Evolutionary conservation across 495 filamentous ascomycete species (phyloP), one percentile per base, ranked within the genome.

Genomic region (Endocarpon pusillum): DNA sequence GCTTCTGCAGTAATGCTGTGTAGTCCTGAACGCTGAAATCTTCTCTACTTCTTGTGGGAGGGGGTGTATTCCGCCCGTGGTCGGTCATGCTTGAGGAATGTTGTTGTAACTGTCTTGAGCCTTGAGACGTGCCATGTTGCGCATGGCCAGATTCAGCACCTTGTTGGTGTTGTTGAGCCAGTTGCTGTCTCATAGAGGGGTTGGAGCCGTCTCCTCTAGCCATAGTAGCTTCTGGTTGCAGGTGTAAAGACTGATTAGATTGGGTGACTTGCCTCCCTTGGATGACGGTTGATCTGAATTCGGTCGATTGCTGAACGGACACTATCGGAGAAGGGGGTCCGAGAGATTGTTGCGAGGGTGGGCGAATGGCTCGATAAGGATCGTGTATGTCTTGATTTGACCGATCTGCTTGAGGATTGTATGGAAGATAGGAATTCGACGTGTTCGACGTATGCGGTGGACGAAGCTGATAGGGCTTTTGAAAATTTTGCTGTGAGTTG

Each of bases 311-410:
- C 48, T 39, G 36, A 22, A 31, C 12, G 3, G 40, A 41, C 33
- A 28, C 42, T n/a, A 51, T 36, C 20, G 54, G 55, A 28, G 57
- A 59, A 29, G 44, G 53, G 21, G 53, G 51, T 32, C 52, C 55
- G 36, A 63, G 57, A 30, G 68, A 70, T 34, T 78, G 73, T 53
- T 66, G 67, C 46, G 74, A 78, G 38, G 73, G 53, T 49, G 76
- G 73, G 24, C 57, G 51, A 29, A 4, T 31, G 28, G 14, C 12
- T 14, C 19, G 28, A 31, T 31, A 14, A 15, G 28, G 12, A 17
- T 31, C 28, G 14, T 31, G 28, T 7, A 31, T 31, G 19, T 31
- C 19, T 5, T 15, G 28, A 14, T n/a, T 15, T 14, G 28, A 17
- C 19, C 28, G 28, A 5, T 31, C 28, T 4, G 28, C 7, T 17